Base-by-base conservation (phyloP, 2,329 filamentous ascomycete species). In the Raffaelea ambrosiae region DNA sequence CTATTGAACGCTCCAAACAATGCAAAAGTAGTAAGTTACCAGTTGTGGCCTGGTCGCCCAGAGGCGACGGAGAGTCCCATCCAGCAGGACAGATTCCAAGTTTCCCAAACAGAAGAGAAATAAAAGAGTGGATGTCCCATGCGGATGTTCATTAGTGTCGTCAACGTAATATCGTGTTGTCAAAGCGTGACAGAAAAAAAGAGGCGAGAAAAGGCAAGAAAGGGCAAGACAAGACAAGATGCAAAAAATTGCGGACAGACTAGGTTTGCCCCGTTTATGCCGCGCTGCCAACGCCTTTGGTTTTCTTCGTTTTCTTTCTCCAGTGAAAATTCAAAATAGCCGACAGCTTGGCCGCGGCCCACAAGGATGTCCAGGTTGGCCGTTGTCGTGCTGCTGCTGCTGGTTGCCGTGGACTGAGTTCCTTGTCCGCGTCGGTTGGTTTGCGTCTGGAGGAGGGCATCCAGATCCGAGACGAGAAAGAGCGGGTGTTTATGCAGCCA, bases 61-160 rank as follows among this genome's bases (percentile, higher is more conserved):
- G n/a, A n/a, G n/a, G n/a, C n/a, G n/a, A n/a, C n/a, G n/a, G n/a
- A n/a, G n/a, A n/a, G 21, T 47, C 45, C 44, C 36, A 47, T 42
- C 45, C 45, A 42, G 45, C 41, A 47, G 45, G 39, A 36, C 26
- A 40, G 36, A n/a, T 19, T n/a, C 14, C 35, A 20, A 44, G 18
- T 36, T 23, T 21, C 39, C 20, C n/a, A n/a, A n/a, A n/a, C n/a
- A n/a, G n/a, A n/a, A n/a, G n/a, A n/a, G n/a, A n/a, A n/a, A n/a
- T n/a, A n/a, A 29, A 29, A 13, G 26, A 29, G 26, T 29, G 26
- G 26, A 29, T 13, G 26, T 29, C 26, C 26, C 13, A 13, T 7
- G 7, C 7, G 26, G 13, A 7, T 29, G 7, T 29, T 29, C 26
- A 29, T 29, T 29, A 29, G 7, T 7, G 26, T 29, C 26, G 26